These are phyloP conservation scores for Erodium chrysanthum DNA, from an alignment of 441 rosid genomes.

Conservation along the genomic window DNA sequence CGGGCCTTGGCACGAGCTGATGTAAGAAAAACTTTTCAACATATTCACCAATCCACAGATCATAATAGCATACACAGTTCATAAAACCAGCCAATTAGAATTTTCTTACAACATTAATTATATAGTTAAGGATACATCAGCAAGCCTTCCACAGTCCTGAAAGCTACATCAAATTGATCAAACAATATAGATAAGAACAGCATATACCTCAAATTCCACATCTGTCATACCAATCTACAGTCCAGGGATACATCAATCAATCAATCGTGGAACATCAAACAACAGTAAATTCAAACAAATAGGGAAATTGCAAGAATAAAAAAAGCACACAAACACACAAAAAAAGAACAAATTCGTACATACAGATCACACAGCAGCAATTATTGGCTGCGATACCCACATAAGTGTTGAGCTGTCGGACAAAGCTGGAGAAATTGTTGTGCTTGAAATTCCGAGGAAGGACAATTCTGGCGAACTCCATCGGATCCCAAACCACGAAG, in stretches of 20 bases:
- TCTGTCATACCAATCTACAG: not conserved
- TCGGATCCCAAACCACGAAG: constrained; percentile 62
- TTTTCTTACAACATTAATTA: not conserved
- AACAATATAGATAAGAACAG: not conserved
- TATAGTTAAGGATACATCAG: not conserved
- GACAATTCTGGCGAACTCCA: constrained; percentile 45
- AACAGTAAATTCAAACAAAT: not conserved
- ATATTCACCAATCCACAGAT: not conserved
- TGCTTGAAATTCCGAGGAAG: constrained; percentile 66
- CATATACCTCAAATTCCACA: too few species aligned
- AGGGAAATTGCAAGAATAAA: constrained; percentile 10
- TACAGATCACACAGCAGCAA: constrained; percentile 20
- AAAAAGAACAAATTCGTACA: constrained; percentile 10
- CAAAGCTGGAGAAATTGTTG: constrained; percentile 67
- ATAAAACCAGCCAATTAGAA: not conserved
- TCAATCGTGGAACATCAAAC: not conserved
- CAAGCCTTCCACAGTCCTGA: not conserved
- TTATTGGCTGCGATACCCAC: constrained; percentile 43
- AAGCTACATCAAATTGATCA: too few species aligned
- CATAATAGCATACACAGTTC: not conserved
- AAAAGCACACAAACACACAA: not conserved
- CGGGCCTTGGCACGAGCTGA: not conserved
- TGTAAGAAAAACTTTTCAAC: not conserved
- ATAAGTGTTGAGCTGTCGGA: constrained; percentile 72
- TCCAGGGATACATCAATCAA: not conserved